Evolutionary conservation across 257 asterid species (phyloP), one percentile per base, ranked within the genome.

Genomic region (Nicotiana otophora): DNA sequence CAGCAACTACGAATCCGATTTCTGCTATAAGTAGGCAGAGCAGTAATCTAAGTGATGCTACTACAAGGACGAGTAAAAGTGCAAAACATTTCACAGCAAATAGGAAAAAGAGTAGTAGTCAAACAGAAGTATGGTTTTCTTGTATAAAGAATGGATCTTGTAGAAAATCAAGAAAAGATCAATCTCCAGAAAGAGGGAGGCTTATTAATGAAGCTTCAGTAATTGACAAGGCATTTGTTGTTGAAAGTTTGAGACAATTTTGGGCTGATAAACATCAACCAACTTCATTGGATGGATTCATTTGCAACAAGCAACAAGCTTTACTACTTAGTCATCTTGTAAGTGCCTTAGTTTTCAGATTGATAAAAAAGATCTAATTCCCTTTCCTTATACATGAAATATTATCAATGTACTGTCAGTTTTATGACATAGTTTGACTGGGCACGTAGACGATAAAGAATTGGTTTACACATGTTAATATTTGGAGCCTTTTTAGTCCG

Each of bases 191-290:
- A 69, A 89, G 86, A 77, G 90, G 79, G 19, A 88, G 91, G 84
- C 82, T 87, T 1, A 82, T 88, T 26, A 92, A 94, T 67, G 96
- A 94, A 83, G 93, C 96, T 63, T 86, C 89, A 1, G 84, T 94
- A 69, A 94, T 94, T 34, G 91, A 85, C 72, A 94, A 89, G 90
- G 93, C 98, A 11, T 81, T 81, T 51, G 98, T 94, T 60, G 90
- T 92, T 4, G 97, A 92, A 90, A 91, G 88, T 87, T 83, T 94
- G 83, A 88, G 95, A 72, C 91, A 86, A 33, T 86, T 94, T 80
- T 94, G 95, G 98, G 96, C 98, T n/a, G 96, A 94, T 77, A 92
- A 94, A 82, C 89, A 94, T 82, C 95, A 85, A 84, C 97, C 97
- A 36, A 69, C 84, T 79, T 88, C 94, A 2, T 84, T 94, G 87